Evolutionary conservation across 1,284 basidiomycete species (phyloP), one percentile per base, ranked within the genome.

Genomic region (Baeospora myosura): DNA sequence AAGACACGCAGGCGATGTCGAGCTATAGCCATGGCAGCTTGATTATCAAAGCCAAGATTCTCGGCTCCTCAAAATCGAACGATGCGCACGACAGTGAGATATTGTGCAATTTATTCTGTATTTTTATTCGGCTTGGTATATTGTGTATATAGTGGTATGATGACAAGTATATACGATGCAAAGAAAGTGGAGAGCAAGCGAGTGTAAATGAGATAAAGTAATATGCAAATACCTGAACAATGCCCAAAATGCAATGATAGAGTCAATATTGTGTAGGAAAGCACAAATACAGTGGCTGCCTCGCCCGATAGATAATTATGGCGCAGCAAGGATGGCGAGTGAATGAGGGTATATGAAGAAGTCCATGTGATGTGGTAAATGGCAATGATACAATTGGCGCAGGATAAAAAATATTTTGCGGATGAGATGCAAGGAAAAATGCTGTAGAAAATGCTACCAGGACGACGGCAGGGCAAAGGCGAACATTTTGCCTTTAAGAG

Each of bases 391-490:
- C 45, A 37, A 43, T 29, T 24, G 24, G 11, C 20, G 29, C 39
- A 29, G 32, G n/a, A n/a, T n/a, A n/a, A n/a, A n/a, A n/a, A n/a
- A n/a, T n/a, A 39, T 24, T 18, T 25, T 21, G 35, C 42, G 41
- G 40, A 39, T 44, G 45, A 40, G 42, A 49, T 34, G 23, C 34
- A 42, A 41, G 47, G 31, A 36, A 44, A 50, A 37, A 40, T 41
- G 39, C 30, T 33, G 20, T n/a, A n/a, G n/a, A n/a, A 40, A 39
- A 45, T 38, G 49, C 58, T 68, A 76, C 74, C 74, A 76, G 3
- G 60, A 57, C 3, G 66, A 56, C 1, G 72, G 70, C 6, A 62
- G 58, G 20, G 73, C 73, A 46, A 64, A 64, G 2, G 73, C 70
- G 21, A 68, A 74, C 58, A 72, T 69, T 53, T 71, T 70, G 44